phyloP scores from a whole-genome alignment of 768 basidiomycete genomes.

The Coprinopsis cinerea region DNA sequence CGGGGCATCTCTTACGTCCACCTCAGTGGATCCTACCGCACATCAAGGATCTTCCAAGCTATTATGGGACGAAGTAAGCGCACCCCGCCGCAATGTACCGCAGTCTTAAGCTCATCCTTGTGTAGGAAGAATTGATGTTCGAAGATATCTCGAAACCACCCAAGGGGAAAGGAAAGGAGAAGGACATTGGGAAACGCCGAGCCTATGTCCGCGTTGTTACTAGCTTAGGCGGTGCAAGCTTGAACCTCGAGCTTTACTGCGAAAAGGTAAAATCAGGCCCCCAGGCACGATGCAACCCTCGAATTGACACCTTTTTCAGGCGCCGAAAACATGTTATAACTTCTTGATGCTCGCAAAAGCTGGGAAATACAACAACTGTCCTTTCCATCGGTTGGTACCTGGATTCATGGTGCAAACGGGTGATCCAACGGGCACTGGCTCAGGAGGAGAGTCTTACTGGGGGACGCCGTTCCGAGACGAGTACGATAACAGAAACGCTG shows the following conservation, averaged over 20 bases:
- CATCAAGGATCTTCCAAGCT: conserved; percentile 56
- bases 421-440: conserved; percentile 93
- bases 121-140: conserved; percentile 94
- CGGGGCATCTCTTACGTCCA: conserved; percentile 92
- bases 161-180: conserved; percentile 89
- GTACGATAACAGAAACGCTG: conserved; percentile 81
- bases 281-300: neutral
- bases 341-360: conserved; percentile 89
- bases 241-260: conserved; percentile 81
- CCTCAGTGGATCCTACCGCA: conserved; percentile 73
- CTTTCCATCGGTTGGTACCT: conserved; percentile 91
- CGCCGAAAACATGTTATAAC: conserved; percentile 98
- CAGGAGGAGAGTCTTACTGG: conserved; percentile 92
- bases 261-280: conserved; percentile 59
- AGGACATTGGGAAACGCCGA: conserved; percentile 83
- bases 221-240: conserved; percentile 77
- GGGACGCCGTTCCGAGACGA: conserved; percentile 96
- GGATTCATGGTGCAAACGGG: conserved; percentile 99
- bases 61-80: conserved; percentile 85
- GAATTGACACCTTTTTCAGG: conserved; percentile 36
- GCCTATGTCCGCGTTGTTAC: conserved; percentile 97
- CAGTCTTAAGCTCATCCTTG: neutral
- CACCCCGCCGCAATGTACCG: neutral
- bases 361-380: conserved; percentile 84
- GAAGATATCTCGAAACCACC: conserved; percentile 79